These are phyloP conservation scores for Lichtheimia ramosa DNA, from an alignment of 371 early-diverging fungal species.

Conservation along the genomic window DNA sequence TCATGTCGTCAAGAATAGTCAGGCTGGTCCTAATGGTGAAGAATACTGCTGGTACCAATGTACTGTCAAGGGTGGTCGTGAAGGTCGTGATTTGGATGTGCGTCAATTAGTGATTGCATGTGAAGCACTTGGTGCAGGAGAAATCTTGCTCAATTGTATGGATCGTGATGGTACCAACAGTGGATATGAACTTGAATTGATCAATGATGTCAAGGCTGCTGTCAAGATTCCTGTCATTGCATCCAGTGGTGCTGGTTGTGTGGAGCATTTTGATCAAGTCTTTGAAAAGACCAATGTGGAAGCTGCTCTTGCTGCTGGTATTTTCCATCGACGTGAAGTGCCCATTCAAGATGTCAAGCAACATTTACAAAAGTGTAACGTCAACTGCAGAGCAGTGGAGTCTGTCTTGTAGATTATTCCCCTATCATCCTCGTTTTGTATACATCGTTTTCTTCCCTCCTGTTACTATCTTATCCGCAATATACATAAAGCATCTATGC, in stretches of 20 bases:
- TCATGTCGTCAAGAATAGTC: conserved; percentile 66
- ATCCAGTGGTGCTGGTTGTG: conserved; percentile 88
- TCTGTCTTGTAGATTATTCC: conserved; percentile 13
- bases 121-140: conserved; percentile 93
- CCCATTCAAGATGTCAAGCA: conserved; percentile 84
- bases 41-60: conserved; percentile 97
- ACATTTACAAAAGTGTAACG: conserved; percentile 49
- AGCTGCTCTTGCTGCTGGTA: conserved; percentile 96
- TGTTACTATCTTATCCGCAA: not conserved
- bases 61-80: conserved; percentile 96
- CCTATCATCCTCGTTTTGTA: not conserved
- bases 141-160: conserved; percentile 95
- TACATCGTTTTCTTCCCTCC: not conserved
- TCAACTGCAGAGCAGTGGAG: conserved; percentile 45
- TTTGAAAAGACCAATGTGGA: conserved; percentile 85
- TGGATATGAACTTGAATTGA: conserved; percentile 90
- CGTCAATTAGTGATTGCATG: conserved; percentile 85
- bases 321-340: conserved; percentile 94
- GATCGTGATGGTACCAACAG: conserved; percentile 97
- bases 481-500: not conserved
- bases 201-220: conserved; percentile 71
- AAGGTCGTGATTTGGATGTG: conserved; percentile 93
- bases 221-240: conserved; percentile 96
- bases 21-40: conserved; percentile 90
- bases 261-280: conserved; percentile 85